Evolutionary conservation across 164 flowering plant species (phyloP).

Genomic region (Houttuynia cordata): DNA sequence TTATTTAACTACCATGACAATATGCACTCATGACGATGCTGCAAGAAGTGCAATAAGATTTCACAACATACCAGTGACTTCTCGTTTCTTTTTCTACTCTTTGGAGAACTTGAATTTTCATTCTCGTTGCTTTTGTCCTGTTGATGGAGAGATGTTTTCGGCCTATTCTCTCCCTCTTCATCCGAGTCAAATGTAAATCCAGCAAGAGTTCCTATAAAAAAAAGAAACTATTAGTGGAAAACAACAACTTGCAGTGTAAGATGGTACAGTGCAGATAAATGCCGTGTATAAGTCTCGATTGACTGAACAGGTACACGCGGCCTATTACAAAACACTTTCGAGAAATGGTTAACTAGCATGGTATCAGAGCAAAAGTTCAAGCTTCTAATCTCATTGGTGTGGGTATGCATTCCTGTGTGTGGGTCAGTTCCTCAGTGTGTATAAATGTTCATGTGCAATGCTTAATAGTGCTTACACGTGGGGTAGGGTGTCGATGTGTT

Average conservation of each 20-base stretch:
- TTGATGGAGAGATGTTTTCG: conserved; percentile 28
- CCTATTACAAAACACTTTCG: too few species aligned
- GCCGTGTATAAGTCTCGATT: neutral
- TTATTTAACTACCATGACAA: neutral
- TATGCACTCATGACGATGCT: neutral
- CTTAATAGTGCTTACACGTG: too few species aligned
- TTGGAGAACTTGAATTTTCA: conserved; percentile 39
- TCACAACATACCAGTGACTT: conserved; percentile 45
- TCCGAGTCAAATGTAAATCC: conserved; percentile 87
- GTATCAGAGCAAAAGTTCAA: too few species aligned
- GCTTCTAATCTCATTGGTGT: too few species aligned
- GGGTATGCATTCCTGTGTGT: too few species aligned
- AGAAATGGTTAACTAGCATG: too few species aligned
- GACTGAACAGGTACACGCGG: too few species aligned
- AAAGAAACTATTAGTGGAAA: neutral
- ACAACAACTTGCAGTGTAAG: neutral
- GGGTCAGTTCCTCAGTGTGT: too few species aligned
- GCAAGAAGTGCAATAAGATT: neutral
- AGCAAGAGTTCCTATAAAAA: conserved; percentile 63
- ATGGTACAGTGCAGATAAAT: neutral
- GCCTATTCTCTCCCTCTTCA: conserved; percentile 61
- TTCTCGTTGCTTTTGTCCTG: conserved; percentile 38
- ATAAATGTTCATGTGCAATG: too few species aligned
- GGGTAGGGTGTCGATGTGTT: too few species aligned
- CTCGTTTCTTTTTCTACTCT: conserved; percentile 23